Base-by-base conservation (phyloP, 768 basidiomycete genomes). In the Clitopilus passeckerianus region DNA sequence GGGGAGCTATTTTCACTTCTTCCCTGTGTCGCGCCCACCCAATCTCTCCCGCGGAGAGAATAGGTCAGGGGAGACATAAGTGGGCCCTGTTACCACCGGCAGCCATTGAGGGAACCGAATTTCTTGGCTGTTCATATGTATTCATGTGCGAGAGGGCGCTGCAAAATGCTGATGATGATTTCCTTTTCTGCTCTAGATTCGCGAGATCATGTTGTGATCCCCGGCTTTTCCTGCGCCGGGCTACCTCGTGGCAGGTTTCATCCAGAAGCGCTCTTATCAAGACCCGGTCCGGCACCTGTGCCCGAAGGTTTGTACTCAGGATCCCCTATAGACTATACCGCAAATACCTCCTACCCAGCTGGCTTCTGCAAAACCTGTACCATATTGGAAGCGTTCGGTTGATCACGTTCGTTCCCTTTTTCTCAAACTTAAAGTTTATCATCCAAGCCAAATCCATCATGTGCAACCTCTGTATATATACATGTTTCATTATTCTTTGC, bases 171-270 rank as follows among this genome's bases (percentile, higher is more conserved):
- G n/a, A 18, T 50, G 46, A 30, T 61, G 54, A 54, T 50, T 50
- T n/a, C 46, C 46, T 50, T 50, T 50, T 23, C 18, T 5, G 46
- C 9, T 22, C 18, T 34, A 83, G 82, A 83, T 83, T 63, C 80
- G 81, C 57, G 73, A 76, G 58, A 77, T 82, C 56, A 78, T 82
- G 80, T 70, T 83, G 53, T 82, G 65, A 80, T 55, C 41, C 43
- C 58, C 56, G 53, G 43, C 35, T 52, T 34, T 57, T 56, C 20
- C 53, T 56, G 7, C 27, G 27, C 27, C 27, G 37, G 10, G 37
- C 12, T 15, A 41, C 37, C 12, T n/a, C 37, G 14, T 15, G 14
- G 37, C 37, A 2, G n/a, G n/a, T 12, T 15, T 15, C 37, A 5
- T 41, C 37, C 3, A 41, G 37, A 41, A 41, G 37, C 37, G 12